Percentiles rank a stretch among this genome's conserved stretches.
Evolutionary conservation across 139 green algal genomes (phyloP).

Genomic region (Axilococcus clingmanii): DNA sequence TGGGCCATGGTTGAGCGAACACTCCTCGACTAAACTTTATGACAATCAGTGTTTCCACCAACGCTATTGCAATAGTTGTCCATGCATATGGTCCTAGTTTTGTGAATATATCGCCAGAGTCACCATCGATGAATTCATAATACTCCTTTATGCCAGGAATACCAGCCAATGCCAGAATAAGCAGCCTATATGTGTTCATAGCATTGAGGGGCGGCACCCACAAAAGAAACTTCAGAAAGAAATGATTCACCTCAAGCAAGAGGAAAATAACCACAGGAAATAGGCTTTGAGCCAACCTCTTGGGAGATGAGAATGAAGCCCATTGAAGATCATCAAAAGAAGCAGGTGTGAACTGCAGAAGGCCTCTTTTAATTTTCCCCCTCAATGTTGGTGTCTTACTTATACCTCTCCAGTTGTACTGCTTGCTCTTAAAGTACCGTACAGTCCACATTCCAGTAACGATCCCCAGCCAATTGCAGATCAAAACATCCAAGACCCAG

Average conservation of each 20-base stretch:
- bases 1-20: constrained; percentile 47
- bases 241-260: constrained; percentile 73
- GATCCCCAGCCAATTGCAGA: constrained; percentile 78
- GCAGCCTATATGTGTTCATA: constrained; percentile 66
- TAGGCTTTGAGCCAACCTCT: constrained; percentile 40
- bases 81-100: constrained; percentile 82
- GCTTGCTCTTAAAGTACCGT: constrained; percentile 40
- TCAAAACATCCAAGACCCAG: constrained; percentile 78
- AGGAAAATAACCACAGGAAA: constrained; percentile 16
- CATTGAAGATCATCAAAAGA: constrained; percentile 62
- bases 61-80: constrained; percentile 45
- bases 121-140: constrained; percentile 69
- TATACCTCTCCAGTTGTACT: constrained; percentile 59
- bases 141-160: constrained; percentile 64
- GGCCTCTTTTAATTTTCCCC: constrained; percentile 40
- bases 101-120: constrained; percentile 22
- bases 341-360: constrained; percentile 71
- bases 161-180: constrained; percentile 44
- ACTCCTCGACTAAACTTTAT: constrained; percentile 72
- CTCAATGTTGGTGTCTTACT: constrained; percentile 44
- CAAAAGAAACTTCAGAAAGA: constrained; percentile 90
- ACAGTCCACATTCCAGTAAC: constrained; percentile 55
- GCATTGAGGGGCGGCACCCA: constrained; percentile 78
- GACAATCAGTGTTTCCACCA: constrained; percentile 58
- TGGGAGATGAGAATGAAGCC: constrained; percentile 35